A percentile compares a stretch with the other conserved stretches of the same genome.
Conservation (phyloP, 108 stramenopile species). For the Fragilaria radians region DNA sequence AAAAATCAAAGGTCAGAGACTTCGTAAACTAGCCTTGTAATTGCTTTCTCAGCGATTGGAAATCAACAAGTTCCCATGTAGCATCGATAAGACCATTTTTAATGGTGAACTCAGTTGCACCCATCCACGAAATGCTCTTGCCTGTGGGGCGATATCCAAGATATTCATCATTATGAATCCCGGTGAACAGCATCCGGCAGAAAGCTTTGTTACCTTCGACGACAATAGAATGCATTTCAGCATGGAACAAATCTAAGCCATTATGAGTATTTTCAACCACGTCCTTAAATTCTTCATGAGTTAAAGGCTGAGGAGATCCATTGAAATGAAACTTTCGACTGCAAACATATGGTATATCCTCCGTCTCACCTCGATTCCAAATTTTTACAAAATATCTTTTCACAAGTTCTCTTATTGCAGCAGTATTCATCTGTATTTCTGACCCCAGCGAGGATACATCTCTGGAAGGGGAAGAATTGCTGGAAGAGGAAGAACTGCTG, state of each 20-base stretch:
- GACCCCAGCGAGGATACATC: too few species aligned
- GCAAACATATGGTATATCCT: constrained; percentile 36
- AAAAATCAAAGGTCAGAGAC: too few species aligned
- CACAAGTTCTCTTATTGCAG: constrained; percentile 41
- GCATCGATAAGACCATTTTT: constrained; percentile 42
- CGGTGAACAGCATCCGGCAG: constrained; percentile 48
- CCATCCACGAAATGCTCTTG: constrained; percentile 44
- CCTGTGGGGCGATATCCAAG: constrained; percentile 47
- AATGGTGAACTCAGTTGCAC: constrained; percentile 54
- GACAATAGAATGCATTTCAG: constrained; percentile 58
- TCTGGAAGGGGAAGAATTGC: too few species aligned
- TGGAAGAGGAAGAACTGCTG: too few species aligned
- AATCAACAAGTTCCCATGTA: constrained; percentile 55
- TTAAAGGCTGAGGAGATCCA: constrained; percentile 38
- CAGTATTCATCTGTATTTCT: too few species aligned
- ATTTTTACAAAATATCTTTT: constrained; percentile 48
- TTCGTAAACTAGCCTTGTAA: too few species aligned
- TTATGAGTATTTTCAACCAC: constrained; percentile 44
- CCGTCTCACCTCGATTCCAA: constrained; percentile 55
- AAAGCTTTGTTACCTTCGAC: constrained; percentile 56
- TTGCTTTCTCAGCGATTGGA: constrained; percentile 45
- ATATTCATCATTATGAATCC: constrained; percentile 35
- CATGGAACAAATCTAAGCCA: constrained; percentile 43
- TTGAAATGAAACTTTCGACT: constrained; percentile 42
- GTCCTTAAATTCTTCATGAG: constrained; percentile 47